Percentiles rank a stretch among this genome's conserved stretches.
Conservation (phyloP, 345 rosid species). For the Capsella bursapastoris region DNA sequence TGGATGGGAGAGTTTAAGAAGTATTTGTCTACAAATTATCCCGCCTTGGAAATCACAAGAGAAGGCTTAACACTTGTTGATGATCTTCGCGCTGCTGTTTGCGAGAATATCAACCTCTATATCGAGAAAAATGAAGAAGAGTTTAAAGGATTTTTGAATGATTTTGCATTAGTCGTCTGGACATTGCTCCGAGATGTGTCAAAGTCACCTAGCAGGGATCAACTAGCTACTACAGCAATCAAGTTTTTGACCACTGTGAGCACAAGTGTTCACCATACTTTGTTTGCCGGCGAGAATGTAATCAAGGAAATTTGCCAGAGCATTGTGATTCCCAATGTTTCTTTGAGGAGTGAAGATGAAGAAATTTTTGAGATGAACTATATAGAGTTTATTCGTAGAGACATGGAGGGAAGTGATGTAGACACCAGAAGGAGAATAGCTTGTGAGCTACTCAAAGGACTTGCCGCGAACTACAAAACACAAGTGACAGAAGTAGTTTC, state of each 20-base stretch:
- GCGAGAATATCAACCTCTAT: slow-evolving; percentile 92
- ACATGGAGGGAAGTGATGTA: slow-evolving; percentile 99
- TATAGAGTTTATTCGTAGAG: slow-evolving; percentile 94
- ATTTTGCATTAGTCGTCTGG: slow-evolving; percentile 88
- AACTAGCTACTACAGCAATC: slow-evolving; percentile 83
- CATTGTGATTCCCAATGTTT: slow-evolving; percentile 93
- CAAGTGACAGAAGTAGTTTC: slow-evolving; percentile 73
- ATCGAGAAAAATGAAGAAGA: slow-evolving; percentile 98
- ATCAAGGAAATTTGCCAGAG: slow-evolving; percentile 84
- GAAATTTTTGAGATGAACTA: slow-evolving; percentile 97
- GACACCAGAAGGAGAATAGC: slow-evolving; percentile 99
- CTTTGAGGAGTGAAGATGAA: slow-evolving; percentile 93
- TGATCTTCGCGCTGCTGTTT: slow-evolving; percentile 80
- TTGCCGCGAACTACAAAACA: slow-evolving; percentile 78
- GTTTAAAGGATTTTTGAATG: slow-evolving; percentile 68
- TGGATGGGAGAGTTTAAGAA: slow-evolving; percentile 94
- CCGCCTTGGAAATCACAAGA: slow-evolving; percentile 56
- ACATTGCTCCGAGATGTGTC: slow-evolving; percentile 81
- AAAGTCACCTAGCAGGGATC: slow-evolving; percentile 70
- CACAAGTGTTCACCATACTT: slow-evolving; percentile 85
- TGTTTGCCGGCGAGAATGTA: slow-evolving; percentile 80
- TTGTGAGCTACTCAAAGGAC: slow-evolving; percentile 93
- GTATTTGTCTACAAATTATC: slow-evolving; percentile 67
- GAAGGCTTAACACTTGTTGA: slow-evolving; percentile 69
- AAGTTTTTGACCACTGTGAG: slow-evolving; percentile 96